Evolutionary conservation across 1,284 basidiomycete genomes (phyloP), one percentile per base, ranked within the genome.

Genomic region (Sanghuangporus weigelae): DNA sequence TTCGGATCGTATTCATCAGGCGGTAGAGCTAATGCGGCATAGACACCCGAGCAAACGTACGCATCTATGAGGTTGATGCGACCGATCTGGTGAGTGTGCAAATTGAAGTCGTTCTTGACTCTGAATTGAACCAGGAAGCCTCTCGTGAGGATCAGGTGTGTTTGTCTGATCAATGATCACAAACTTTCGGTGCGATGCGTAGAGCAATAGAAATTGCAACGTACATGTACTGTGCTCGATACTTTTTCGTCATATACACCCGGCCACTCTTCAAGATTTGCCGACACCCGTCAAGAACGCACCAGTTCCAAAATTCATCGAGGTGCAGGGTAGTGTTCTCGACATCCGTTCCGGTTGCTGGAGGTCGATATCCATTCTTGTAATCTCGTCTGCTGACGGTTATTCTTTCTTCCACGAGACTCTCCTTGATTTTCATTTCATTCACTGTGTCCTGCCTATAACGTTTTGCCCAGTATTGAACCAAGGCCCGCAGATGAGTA

Each of bases 291-390:
- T 89, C 83, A 66, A 94, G 71, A 4, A 85, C 78, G 72, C 92
- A 95, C 93, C 91, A 93, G 68, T 88, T 89, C 78, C 90, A 93
- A 58, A 92, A 74, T 7, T 79, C 77, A 60, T 81, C 78, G 57
- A 92, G 73, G 31, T 84, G 82, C 2, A 85, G 81, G 42, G 85
- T 75, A 8, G 82, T 77, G 7, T 77, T 75, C 31, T 83, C 81
- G 21, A 79, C 75, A 69, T 85, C 81, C 1, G 77, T 74, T 1
- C 82, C 80, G 5, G 78, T 73, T 67, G 84, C 83, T 16, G 81
- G 80, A 21, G 79, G 75, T 23, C 71, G 66, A 31, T 77, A 72
- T 2, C 80, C 78, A 48, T 76, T 73, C 12, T 77, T 72, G 67
- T 75, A 71, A 0, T 75, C 72, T 60, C 79, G 76, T 79, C 46